Evolutionary conservation across 2,329 filamentous ascomycete genomes (phyloP).

Genomic region (Aureobasidium musti): DNA sequence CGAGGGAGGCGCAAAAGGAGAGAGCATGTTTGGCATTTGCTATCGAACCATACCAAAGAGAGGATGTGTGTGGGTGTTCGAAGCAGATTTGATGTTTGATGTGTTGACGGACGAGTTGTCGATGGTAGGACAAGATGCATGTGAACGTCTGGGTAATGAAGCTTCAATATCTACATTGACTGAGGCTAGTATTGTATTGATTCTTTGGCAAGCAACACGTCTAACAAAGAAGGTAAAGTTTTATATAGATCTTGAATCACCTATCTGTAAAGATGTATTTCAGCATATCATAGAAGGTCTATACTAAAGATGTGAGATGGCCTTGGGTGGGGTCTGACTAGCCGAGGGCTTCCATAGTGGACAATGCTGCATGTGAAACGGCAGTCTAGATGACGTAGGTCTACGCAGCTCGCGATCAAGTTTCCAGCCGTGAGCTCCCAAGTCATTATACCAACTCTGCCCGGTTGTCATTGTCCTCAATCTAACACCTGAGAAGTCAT

Average conservation of each 20-base stretch:
- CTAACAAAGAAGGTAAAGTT: neutral
- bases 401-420: constrained; percentile 11
- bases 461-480: neutral
- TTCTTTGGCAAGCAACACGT: neutral
- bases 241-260: too few species aligned
- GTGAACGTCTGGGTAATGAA: constrained; percentile 15
- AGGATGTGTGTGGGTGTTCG: too few species aligned
- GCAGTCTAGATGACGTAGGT: neutral
- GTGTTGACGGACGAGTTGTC: neutral
- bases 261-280: neutral
- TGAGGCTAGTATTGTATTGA: neutral
- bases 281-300: neutral
- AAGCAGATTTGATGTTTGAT: neutral
- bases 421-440: neutral
- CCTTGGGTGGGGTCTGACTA: neutral
- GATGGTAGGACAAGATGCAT: constrained; percentile 10
- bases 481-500: neutral
- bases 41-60: neutral
- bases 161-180: neutral
- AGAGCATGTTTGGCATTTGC: neutral
- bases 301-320: neutral
- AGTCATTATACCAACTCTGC: constrained; percentile 1
- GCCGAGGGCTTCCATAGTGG: neutral
- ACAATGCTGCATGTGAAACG: constrained; percentile 16
- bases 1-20: constrained; percentile 27